Percentiles rank a stretch among this genome's conserved stretches.
Conservation (phyloP, 257 asterid species). For the Nicotiana tomentosiformis region DNA sequence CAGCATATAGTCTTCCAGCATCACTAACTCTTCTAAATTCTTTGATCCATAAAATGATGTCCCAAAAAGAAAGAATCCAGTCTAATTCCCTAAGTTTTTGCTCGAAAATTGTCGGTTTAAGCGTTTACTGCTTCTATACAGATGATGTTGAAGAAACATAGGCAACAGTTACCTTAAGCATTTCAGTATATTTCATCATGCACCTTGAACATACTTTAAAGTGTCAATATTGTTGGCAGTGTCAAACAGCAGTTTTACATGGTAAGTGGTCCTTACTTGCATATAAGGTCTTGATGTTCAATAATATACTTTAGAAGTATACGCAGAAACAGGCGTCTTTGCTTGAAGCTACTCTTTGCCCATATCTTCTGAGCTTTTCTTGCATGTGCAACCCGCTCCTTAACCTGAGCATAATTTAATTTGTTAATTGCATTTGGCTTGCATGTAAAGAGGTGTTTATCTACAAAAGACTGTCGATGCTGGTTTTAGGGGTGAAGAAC, state of each 20-base stretch:
- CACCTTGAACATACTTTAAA: not conserved
- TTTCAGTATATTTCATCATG: not conserved
- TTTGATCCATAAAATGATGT: not conserved
- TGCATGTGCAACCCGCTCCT: conserved; percentile 84
- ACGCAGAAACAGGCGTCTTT: conserved; percentile 88
- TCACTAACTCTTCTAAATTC: not conserved
- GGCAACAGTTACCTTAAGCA: not conserved
- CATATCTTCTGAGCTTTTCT: conserved; percentile 89
- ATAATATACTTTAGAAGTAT: conserved; percentile 92
- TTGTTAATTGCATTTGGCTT: conserved; percentile 16
- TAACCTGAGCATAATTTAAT: conserved; percentile 45
- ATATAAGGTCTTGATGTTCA: conserved; percentile 92
- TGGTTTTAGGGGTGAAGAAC: not conserved
- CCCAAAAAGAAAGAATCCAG: not conserved
- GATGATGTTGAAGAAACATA: not conserved
- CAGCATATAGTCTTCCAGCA: not conserved
- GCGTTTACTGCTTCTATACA: not conserved
- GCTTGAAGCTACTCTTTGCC: conserved; percentile 96
- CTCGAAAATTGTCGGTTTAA: not conserved
- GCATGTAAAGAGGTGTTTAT: not conserved
- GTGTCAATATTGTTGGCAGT: not conserved
- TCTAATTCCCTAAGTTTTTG: not conserved
- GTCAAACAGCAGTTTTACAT: not conserved
- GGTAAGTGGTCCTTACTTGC: conserved; percentile 63
- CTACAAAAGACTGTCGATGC: not conserved